phyloP scores from a whole-genome alignment of 495 filamentous ascomycete genomes.

The Tuber aestivum region DNA sequence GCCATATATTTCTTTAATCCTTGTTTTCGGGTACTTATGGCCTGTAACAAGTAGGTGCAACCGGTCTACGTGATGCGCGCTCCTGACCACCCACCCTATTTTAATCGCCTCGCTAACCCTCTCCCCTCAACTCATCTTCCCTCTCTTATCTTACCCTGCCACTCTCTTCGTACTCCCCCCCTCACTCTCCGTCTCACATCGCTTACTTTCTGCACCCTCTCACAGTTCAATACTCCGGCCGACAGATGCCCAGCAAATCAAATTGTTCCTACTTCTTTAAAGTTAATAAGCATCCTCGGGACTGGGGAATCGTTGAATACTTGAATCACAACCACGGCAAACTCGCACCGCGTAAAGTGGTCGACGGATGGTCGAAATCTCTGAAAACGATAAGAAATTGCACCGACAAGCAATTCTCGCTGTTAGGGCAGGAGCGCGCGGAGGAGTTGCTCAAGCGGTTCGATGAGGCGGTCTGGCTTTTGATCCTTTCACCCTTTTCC shows the following conservation, averaged over 20 bases:
- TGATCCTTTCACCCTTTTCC: too few relatives aligned
- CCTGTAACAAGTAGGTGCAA: too few relatives aligned
- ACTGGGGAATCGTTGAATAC: slow-evolving; percentile 29
- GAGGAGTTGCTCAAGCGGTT: slow-evolving; percentile 24
- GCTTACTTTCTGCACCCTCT: background rate
- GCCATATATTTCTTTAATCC: too few relatives aligned
- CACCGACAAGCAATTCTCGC: slow-evolving; percentile 12
- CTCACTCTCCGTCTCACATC: background rate
- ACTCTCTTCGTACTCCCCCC: too few relatives aligned
- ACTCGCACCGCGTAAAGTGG: slow-evolving; percentile 16
- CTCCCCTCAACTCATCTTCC: background rate
- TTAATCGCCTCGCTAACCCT: slow-evolving; percentile 1
- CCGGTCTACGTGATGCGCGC: background rate
- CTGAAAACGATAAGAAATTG: slow-evolving; percentile 18
- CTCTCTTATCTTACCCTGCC: background rate
- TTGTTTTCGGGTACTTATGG: too few relatives aligned
- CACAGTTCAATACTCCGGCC: background rate
- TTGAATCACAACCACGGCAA: slow-evolving; percentile 19
- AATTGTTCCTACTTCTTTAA: slow-evolving; percentile 13
- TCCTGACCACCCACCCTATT: background rate
- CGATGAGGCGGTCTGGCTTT: slow-evolving; percentile 20
- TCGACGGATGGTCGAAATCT: slow-evolving; percentile 33
- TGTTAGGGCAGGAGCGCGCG: slow-evolving; percentile 11
- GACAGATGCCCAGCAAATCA: background rate
- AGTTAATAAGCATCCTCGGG: slow-evolving; percentile 5